Evolutionary conservation across 2,329 filamentous ascomycete species (phyloP), one percentile per base, ranked within the genome.

Genomic region (Claviceps sp.): DNA sequence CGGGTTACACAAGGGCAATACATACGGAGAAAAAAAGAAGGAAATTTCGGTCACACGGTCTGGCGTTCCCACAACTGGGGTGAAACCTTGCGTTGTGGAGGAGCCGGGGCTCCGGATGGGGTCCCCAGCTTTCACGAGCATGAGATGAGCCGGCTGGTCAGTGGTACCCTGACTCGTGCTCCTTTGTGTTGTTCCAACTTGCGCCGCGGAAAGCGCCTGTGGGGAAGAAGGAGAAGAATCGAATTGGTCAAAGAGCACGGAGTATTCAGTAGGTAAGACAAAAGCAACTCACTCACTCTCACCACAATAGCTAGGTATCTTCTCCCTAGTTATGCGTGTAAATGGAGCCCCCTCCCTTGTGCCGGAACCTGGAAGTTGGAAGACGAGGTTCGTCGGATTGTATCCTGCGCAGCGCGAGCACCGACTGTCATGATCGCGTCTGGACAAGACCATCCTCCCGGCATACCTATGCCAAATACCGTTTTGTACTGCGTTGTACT

Each of bases 61-160:
- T 43, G 47, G 48, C 24, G 11, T 26, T 47, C 20, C 24, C 43
- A 16, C 47, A 18, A 48, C 26, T 22, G 47, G 34, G 34, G 14
- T 41, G 20, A 26, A 38, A 18, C 43, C 16, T 53, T 37, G 36
- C 47, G n/a, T 48, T 48, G 50, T 45, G 50, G 50, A 52, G 50
- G 50, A 42, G 22, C 45, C 47, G 54, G 53, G 50, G 45, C 50
- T 48, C 44, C 48, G 44, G 48, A 50, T 48, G 43, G 53, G 38
- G 44, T 43, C 44, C 51, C 53, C 18, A 52, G 22, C 16, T 47
- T 46, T 45, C 14, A 41, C 18, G 38, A 41, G 16, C 16, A n/a
- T 41, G 16, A n/a, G 38, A 18, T 18, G 38, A 41, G 38, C 16
- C 38, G 38, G 18, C 41, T 24, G 13, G n/a, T n/a, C n/a, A n/a